phyloP scores from a whole-genome alignment of 345 rosid species.

The Turritis glabra region DNA sequence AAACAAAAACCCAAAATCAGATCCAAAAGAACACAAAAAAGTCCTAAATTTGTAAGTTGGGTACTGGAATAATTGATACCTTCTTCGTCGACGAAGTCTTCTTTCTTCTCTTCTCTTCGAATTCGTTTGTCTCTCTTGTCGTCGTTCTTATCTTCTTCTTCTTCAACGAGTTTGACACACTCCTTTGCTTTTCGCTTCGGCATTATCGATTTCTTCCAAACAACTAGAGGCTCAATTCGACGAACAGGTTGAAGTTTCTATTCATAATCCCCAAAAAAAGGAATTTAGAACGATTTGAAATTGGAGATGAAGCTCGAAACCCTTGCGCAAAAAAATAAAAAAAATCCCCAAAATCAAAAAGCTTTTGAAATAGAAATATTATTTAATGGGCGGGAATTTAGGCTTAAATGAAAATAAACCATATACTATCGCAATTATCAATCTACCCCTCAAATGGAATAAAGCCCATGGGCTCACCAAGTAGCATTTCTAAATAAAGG shows the following conservation, averaged over 20 bases:
- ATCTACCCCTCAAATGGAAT: not conserved
- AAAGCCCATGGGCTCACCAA: slow-evolving; percentile 14
- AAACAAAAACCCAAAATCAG: not conserved
- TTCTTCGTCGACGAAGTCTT: slow-evolving; percentile 21
- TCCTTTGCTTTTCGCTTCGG: slow-evolving; percentile 38
- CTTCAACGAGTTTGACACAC: slow-evolving; percentile 27
- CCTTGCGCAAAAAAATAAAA: slow-evolving; percentile 12
- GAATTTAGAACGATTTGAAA: not conserved
- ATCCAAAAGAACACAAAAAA: not conserved
- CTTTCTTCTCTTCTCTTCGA: slow-evolving; percentile 20
- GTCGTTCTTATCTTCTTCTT: slow-evolving; percentile 11
- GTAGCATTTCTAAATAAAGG: too few relatives aligned
- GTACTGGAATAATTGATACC: slow-evolving; percentile 19
- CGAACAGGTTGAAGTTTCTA: not conserved
- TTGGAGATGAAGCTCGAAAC: slow-evolving; percentile 16
- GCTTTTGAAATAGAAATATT: not conserved
- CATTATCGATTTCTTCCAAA: slow-evolving; percentile 18
- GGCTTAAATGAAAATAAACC: not conserved
- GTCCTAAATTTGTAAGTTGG: not conserved
- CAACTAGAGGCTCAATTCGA: not conserved
- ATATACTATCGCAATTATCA: not conserved
- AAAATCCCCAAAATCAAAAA: slow-evolving; percentile 3
- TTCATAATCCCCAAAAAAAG: not conserved
- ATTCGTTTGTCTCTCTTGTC: not conserved
- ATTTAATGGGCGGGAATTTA: slow-evolving; percentile 19